These are phyloP conservation scores for Capsicum baccatum DNA, from an alignment of 257 asterid genomes.

Conservation along the genomic window DNA sequence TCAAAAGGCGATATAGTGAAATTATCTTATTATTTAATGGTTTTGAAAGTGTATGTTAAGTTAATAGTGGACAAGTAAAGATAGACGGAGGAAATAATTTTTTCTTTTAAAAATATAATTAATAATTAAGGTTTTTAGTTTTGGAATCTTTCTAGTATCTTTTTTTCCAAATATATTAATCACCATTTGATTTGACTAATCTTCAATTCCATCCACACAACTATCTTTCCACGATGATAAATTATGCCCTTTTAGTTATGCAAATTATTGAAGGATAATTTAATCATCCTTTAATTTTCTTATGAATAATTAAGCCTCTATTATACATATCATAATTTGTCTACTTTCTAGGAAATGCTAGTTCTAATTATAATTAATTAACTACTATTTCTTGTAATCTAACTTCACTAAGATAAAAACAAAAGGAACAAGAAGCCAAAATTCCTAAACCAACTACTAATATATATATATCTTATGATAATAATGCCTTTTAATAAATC, in stretches of 20 bases:
- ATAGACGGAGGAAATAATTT: background rate
- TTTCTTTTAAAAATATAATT: background rate
- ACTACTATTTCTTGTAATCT: slow-evolving; percentile 16
- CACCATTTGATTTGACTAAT: slow-evolving; percentile 32
- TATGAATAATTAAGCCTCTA: slow-evolving; percentile 25
- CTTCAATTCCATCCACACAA: slow-evolving; percentile 33
- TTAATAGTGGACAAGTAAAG: too few species aligned
- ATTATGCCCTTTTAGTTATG: slow-evolving; percentile 28
- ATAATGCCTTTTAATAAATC: background rate
- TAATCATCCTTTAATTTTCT: background rate
- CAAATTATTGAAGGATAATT: slow-evolving; percentile 28
- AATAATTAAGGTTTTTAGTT: background rate
- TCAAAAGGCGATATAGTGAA: too few species aligned
- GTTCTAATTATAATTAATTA: background rate
- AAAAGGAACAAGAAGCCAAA: slow-evolving; percentile 27
- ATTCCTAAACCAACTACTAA: background rate
- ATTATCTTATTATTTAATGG: too few species aligned
- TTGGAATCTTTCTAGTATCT: background rate
- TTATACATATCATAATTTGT: background rate
- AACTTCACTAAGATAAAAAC: background rate
- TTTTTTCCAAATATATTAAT: background rate
- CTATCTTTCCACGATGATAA: slow-evolving; percentile 23
- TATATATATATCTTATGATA: background rate
- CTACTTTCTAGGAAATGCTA: background rate
- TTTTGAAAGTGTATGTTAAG: too few species aligned